Evolutionary conservation across 169 alveolate species (phyloP).

Genomic region (Theileria sp.): DNA sequence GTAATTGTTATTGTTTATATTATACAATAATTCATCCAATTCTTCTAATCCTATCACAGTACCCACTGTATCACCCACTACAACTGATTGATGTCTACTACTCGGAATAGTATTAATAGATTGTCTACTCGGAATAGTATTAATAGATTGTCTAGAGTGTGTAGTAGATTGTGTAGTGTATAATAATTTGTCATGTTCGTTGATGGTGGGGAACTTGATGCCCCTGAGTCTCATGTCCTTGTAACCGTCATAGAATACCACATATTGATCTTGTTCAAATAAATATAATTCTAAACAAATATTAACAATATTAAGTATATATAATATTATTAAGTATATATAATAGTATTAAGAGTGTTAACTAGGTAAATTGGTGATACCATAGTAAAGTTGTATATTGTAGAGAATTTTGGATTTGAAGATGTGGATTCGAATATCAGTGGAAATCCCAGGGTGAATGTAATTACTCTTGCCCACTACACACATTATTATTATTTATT

Average conservation of each 20-base stretch:
- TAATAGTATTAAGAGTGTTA: too few relatives aligned
- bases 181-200: conserved; percentile 14
- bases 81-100: too few relatives aligned
- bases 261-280: conserved; percentile 65
- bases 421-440: conserved; percentile 76
- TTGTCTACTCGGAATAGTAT: too few relatives aligned
- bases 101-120: too few relatives aligned
- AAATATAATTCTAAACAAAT: conserved; percentile 74
- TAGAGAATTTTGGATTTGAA: conserved; percentile 73
- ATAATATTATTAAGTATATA: too few relatives aligned
- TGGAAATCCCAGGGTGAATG: conserved; percentile 79
- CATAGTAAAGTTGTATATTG: conserved; percentile 77
- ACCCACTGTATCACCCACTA: background rate
- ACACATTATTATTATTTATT: background rate
- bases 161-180: background rate
- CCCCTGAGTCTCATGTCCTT: conserved; percentile 71
- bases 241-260: conserved; percentile 70
- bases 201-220: conserved; percentile 57
- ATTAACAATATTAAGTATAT: conserved; percentile 68
- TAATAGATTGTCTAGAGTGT: background rate
- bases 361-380: background rate
- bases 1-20: conserved; percentile 14
- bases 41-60: conserved; percentile 27
- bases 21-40: conserved; percentile 33
- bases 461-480: conserved; percentile 39